A percentile compares a stretch with the other conserved stretches of the same genome.
These are phyloP conservation scores for Corchorus olitorius DNA, from an alignment of 345 rosid species.

Conservation along the genomic window DNA sequence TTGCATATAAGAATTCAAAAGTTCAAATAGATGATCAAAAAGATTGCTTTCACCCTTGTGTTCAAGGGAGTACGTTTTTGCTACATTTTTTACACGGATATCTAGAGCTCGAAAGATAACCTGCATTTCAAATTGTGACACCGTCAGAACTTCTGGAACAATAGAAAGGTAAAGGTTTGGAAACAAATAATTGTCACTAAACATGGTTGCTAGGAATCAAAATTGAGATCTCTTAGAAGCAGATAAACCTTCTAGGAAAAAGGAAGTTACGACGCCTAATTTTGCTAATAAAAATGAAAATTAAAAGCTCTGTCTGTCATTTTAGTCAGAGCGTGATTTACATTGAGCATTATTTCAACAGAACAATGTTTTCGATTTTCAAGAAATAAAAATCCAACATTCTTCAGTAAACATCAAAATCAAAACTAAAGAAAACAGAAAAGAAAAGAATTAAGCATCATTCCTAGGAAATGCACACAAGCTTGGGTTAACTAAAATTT, in stretches of 20 bases:
- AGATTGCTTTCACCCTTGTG: constrained; percentile 65
- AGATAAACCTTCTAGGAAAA: background rate
- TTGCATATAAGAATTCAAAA: constrained; percentile 45
- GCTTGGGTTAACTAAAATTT: background rate
- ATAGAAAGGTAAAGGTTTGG: constrained; percentile 15
- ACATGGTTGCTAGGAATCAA: constrained; percentile 4
- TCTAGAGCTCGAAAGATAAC: constrained; percentile 73
- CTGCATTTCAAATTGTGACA: constrained; percentile 37
- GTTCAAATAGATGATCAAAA: constrained; percentile 56
- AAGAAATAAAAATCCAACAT: background rate
- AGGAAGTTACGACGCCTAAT: background rate
- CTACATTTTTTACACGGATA: constrained; percentile 66
- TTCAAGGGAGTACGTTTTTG: constrained; percentile 57
- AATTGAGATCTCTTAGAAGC: background rate
- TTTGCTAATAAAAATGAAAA: constrained; percentile 11
- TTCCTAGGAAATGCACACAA: background rate
- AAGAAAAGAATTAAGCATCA: background rate
- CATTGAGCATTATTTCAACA: constrained; percentile 7
- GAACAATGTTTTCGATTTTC: constrained; percentile 1
- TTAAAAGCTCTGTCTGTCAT: constrained; percentile 3
- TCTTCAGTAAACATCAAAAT: background rate
- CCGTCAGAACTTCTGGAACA: constrained; percentile 7
- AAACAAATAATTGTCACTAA: background rate
- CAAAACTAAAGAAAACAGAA: background rate
- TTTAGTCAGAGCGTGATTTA: background rate